phyloP scores from a whole-genome alignment of 2,329 filamentous ascomycete species.

The Stylonectria norvegica region DNA sequence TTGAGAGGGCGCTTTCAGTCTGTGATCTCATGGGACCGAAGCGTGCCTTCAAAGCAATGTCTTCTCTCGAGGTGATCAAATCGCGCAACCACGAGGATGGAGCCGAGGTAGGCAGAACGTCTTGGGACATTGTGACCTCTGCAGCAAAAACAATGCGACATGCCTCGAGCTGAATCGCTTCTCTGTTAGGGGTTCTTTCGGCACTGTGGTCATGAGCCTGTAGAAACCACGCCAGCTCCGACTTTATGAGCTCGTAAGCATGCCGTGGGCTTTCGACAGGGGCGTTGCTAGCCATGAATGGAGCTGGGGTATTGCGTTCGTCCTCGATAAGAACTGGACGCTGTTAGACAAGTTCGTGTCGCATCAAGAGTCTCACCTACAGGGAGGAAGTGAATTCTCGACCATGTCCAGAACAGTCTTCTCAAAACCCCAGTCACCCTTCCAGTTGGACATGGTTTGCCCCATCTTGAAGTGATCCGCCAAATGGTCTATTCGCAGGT shows the following conservation, averaged over 20 bases:
- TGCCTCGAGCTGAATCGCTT: constrained; percentile 22
- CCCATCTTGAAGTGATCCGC: constrained; percentile 42
- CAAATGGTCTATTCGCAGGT: constrained; percentile 36
- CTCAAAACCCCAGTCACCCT: constrained; percentile 43
- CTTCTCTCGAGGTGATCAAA: constrained; percentile 15
- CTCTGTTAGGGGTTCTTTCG: constrained; percentile 15
- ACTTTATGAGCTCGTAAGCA: constrained; percentile 36
- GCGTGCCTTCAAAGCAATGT: constrained; percentile 14
- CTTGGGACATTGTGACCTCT: constrained; percentile 13
- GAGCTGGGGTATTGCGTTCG: constrained; percentile 20
- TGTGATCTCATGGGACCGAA: constrained; percentile 24
- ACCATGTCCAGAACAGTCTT: constrained; percentile 32
- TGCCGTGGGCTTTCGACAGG: constrained; percentile 17
- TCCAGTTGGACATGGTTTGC: constrained; percentile 42
- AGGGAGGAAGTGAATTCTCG: constrained; percentile 41
- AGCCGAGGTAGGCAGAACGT: background rate
- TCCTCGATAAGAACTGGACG: constrained; percentile 16
- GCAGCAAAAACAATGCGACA: constrained; percentile 30
- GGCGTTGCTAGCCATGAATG: constrained; percentile 18
- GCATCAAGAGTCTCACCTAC: constrained; percentile 16
- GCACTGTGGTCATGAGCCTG: constrained; percentile 21
- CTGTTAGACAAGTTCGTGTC: background rate
- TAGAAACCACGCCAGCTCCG: constrained; percentile 31
- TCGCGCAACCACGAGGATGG: constrained; percentile 27
- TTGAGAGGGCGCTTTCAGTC: constrained; percentile 16